phyloP scores from a whole-genome alignment of 331 rosid genomes.

The Pyracantha coccinea region DNA sequence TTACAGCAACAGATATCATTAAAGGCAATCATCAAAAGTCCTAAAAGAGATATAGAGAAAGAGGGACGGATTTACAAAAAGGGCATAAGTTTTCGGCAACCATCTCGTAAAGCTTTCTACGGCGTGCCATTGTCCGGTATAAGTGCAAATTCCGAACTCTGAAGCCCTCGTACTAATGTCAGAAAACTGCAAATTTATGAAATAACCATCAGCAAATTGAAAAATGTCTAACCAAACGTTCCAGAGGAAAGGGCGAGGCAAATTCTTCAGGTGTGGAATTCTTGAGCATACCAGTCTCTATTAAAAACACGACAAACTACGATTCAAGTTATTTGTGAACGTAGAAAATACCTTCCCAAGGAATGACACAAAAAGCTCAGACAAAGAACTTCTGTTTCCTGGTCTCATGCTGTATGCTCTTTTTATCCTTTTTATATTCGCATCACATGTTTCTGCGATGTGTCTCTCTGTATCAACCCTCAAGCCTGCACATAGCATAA shows the following conservation, averaged over 20 bases:
- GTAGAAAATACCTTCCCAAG: constrained; percentile 44
- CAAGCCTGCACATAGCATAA: constrained; percentile 51
- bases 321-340: neutral
- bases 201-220: neutral
- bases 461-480: constrained; percentile 49
- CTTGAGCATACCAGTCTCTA: neutral
- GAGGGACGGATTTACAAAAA: constrained; percentile 45
- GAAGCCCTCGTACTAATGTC: constrained; percentile 40
- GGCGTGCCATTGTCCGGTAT: constrained; percentile 58
- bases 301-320: neutral
- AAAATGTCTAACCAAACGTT: neutral
- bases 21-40: neutral
- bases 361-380: constrained; percentile 72
- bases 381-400: constrained; percentile 50
- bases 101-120: constrained; percentile 55
- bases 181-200: constrained; percentile 53
- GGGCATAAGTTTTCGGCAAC: constrained; percentile 66
- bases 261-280: neutral
- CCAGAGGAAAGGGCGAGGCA: neutral
- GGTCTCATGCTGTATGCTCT: constrained; percentile 28
- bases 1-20: neutral
- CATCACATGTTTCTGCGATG: constrained; percentile 44
- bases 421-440: constrained; percentile 35
- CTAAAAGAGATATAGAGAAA: neutral
- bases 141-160: constrained; percentile 52